These are phyloP conservation scores for Glutinoglossum americanum DNA, from an alignment of 495 filamentous ascomycete genomes.

Conservation along the genomic window DNA sequence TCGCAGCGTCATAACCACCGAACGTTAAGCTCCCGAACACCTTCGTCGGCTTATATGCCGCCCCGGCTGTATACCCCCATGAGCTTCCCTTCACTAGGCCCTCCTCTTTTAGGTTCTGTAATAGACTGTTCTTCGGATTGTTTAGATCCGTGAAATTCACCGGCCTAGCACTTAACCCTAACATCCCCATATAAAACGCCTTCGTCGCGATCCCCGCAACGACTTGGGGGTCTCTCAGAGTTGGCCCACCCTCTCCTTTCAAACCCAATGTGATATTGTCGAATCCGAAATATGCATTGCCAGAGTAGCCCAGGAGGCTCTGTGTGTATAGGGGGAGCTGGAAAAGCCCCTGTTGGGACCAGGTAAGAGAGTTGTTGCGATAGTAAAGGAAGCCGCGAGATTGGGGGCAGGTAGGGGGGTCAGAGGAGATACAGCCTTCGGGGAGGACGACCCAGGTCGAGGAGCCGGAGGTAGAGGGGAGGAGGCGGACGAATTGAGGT, in stretches of 20 bases:
- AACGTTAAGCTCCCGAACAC: constrained; percentile 31
- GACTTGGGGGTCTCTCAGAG: constrained; percentile 9
- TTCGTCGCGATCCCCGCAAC: constrained; percentile 14
- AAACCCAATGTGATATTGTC: constrained; percentile 15
- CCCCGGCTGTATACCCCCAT: constrained; percentile 21
- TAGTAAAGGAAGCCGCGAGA: constrained; percentile 17
- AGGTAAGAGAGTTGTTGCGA: constrained; percentile 12
- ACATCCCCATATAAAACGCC: constrained; percentile 15
- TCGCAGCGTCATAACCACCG: constrained; percentile 31
- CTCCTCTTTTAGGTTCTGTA: constrained; percentile 9
- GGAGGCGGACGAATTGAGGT: constrained; percentile 13
- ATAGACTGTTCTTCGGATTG: constrained; percentile 12
- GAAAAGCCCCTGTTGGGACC: constrained; percentile 11
- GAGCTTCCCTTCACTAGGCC: constrained; percentile 9
- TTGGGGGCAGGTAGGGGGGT: constrained; percentile 12
- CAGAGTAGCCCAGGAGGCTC: constrained; percentile 12
- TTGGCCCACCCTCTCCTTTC: constrained; percentile 5
- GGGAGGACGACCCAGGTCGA: constrained; percentile 16
- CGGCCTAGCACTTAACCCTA: constrained; percentile 13
- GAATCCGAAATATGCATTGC: constrained; percentile 14
- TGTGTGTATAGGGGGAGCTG: constrained; percentile 5
- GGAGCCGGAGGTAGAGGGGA: constrained; percentile 14
- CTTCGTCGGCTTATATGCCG: constrained; percentile 25
- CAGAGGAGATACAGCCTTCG: constrained; percentile 17
- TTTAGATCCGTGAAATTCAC: constrained; percentile 14